Percentiles rank a stretch among this genome's conserved stretches.
These are phyloP conservation scores for Actinomucor elegans DNA, from an alignment of 371 early-diverging fungal genomes.

Conservation along the genomic window DNA sequence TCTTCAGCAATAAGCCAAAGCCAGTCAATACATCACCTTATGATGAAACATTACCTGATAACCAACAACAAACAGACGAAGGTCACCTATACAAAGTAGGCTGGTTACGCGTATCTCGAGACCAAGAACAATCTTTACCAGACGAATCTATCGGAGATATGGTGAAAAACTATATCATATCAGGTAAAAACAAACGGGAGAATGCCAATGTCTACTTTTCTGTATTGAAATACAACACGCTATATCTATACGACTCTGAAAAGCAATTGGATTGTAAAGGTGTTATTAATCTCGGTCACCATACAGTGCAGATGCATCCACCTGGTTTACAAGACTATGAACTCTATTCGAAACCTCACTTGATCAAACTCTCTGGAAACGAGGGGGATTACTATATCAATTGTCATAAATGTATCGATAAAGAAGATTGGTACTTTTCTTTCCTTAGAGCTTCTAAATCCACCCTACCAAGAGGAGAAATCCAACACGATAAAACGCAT, in stretches of 20 bases:
- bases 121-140: constrained; percentile 24
- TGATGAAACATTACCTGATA: background rate
- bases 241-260: constrained; percentile 85
- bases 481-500: constrained; percentile 37
- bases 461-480: background rate
- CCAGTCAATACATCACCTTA: no score
- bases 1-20: no score
- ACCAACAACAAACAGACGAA: background rate
- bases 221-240: constrained; percentile 75
- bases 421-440: constrained; percentile 88
- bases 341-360: constrained; percentile 53
- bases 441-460: constrained; percentile 50
- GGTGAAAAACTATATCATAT: constrained; percentile 40
- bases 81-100: constrained; percentile 45
- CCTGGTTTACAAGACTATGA: constrained; percentile 59
- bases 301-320: constrained; percentile 67
- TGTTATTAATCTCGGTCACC: constrained; percentile 68
- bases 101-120: constrained; percentile 49
- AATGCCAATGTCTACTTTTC: constrained; percentile 66
- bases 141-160: constrained; percentile 37
- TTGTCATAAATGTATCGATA: constrained; percentile 66
- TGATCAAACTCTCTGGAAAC: constrained; percentile 45
- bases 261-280: constrained; percentile 77
- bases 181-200: constrained; percentile 26
- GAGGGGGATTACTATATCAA: constrained; percentile 49